Base-by-base conservation (phyloP, 768 basidiomycete species). In the Termitomyces sp. region DNA sequence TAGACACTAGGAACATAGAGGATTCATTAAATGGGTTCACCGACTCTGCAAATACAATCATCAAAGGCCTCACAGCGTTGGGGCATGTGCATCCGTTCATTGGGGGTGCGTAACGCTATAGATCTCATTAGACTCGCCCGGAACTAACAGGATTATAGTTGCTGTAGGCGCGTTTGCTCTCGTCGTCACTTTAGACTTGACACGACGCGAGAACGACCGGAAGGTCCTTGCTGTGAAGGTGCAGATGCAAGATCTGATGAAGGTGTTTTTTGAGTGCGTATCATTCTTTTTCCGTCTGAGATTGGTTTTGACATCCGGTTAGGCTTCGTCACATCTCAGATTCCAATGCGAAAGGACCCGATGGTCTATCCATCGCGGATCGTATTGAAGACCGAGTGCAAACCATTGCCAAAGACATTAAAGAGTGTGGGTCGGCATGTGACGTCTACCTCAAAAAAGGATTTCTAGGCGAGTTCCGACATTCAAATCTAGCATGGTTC, bases 231-330 rank as follows among this genome's bases (percentile, higher is more conserved):
- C 74, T 4, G 71, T 86, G 6, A 79, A 80, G 52, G 59, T 79
- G 9, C 77, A 81, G 62, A 85, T 85, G 82, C 75, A 74, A 60
- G 75, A 83, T 46, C 76, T 81, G 73, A 81, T 85, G 77, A 59
- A 67, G 14, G 73, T 73, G 2, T 74, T 84, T 20, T 72, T 82
- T 15, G 76, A 81, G 81, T 80, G 56, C 9, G 80, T 68, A 43
- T 34, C 14, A 20, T 37, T 34, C 20, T 40, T 11, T 38, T 34
- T 47, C 37, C 20, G 10, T 46, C 6, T 8, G 20, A 31, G 8
- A 34, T 32, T 10, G 17, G 47, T 38, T 31, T 37, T 54, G n/a
- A 25, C 7, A 5, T 38, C 1, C 2, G 14, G 31, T 14, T 37
- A 77, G 76, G 37, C 69, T 79, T 31, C 72, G 73, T 29, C 64